A percentile compares a stretch with the other conserved stretches of the same genome.
phyloP scores from a whole-genome alignment of 2,329 filamentous ascomycete genomes.

The Falciphora oryzae region DNA sequence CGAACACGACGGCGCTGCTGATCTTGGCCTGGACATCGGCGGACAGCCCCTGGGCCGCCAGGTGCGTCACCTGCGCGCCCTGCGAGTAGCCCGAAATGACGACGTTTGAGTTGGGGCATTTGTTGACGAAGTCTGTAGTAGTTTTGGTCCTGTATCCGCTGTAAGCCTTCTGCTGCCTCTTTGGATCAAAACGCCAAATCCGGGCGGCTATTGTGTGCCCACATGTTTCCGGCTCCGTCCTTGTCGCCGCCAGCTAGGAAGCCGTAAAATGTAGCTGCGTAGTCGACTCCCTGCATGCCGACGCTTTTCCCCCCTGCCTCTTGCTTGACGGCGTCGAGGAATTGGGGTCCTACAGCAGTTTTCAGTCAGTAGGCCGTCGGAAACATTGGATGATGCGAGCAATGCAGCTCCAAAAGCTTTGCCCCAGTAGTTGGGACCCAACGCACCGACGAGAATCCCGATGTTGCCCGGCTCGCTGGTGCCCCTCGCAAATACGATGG shows the following conservation, averaged over 20 bases:
- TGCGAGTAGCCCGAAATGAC: constrained; percentile 35
- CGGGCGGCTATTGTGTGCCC: background rate
- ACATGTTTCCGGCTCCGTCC: constrained; percentile 15
- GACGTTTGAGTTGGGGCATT: constrained; percentile 34
- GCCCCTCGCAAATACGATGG: too few relatives aligned
- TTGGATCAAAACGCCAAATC: background rate
- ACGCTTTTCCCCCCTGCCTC: constrained; percentile 14
- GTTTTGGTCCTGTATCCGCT: constrained; percentile 25
- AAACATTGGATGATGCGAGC: too few relatives aligned
- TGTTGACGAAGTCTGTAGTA: constrained; percentile 21
- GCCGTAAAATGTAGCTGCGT: constrained; percentile 18
- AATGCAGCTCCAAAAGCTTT: too few relatives aligned
- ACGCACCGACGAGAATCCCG: too few relatives aligned
- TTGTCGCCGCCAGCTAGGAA: constrained; percentile 21
- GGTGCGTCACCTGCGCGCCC: constrained; percentile 25
- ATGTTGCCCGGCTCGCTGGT: too few relatives aligned
- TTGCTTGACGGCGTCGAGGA: constrained; percentile 18
- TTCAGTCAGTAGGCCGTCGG: too few relatives aligned
- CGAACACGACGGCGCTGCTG: constrained; percentile 23
- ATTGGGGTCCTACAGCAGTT: constrained; percentile 18
- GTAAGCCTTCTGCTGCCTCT: too few relatives aligned
- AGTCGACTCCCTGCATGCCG: constrained; percentile 23
- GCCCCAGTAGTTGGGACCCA: too few relatives aligned
- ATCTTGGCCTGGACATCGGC: constrained; percentile 16
- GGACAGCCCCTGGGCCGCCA: constrained; percentile 19